Base-by-base conservation (phyloP, 192 early-diverging fungal species). In the Gaertneriomyces semiglobifer region DNA sequence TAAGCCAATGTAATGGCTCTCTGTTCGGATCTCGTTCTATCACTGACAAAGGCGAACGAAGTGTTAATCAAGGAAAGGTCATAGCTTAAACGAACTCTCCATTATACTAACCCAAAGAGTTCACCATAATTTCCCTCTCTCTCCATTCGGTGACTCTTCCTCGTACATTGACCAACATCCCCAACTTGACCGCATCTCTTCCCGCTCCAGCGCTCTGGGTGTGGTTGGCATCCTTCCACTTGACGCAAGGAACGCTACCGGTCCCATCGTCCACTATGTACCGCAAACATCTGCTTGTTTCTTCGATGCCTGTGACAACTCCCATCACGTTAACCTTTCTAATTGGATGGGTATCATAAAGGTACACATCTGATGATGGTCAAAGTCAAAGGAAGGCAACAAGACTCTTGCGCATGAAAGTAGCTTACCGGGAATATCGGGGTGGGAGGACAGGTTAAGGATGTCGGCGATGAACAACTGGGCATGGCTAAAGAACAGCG, bases 221-320 rank as follows among this genome's bases (percentile, higher is more conserved):
- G 25, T 33, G 25, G 25, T 33, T 33, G 25, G 25, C 25, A 33
- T 33, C 25, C 25, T 33, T 33, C 69, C 69, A 71, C 44, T 50
- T 20, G 10, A 71, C 51, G 43, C 69, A 71, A 5, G 69, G 55
- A 7, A 71, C 19, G 14, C 14, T 14, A 4, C 62, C 69, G 0
- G 69, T 71, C 6, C 69, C 69, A 45, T 71, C 69, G 18, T 65
- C 62, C 38, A 71, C 68, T 70, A 53, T 11, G 19, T 71, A 71
- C 7, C 7, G n/a, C 11, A 71, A 45, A 19, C 57, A 46, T 18
- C 7, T 16, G 44, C 38, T 59, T 16, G 61, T 50, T 50, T 71
- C 69, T 10, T 71, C 69, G 18, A 65, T 71, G 11, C 54, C 56
- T 4, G 58, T 56, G 6, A 71, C 46, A n/a, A 71, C 38, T 12